Percentiles rank a stretch among this genome's conserved stretches.
Evolutionary conservation across 1,284 basidiomycete genomes (phyloP).

Genomic region (Neonothopanus nambi): DNA sequence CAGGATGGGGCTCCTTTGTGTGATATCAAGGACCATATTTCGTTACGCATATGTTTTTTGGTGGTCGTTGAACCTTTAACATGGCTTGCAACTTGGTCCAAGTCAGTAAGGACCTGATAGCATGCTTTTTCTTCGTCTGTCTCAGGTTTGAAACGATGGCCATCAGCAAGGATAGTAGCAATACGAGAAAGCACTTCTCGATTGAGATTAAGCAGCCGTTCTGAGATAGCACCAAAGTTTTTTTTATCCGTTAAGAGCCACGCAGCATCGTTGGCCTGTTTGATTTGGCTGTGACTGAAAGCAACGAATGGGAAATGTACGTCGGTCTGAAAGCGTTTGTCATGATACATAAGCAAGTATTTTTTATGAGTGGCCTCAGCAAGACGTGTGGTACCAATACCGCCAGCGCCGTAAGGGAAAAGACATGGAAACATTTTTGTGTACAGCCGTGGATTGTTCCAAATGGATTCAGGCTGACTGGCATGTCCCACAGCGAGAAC

Average conservation of each 20-base stretch:
- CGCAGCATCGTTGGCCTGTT: constrained; percentile 23
- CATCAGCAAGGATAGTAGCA: constrained; percentile 21
- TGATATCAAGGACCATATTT: constrained; percentile 37
- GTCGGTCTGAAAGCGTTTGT: no score
- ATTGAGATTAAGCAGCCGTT: constrained; percentile 28
- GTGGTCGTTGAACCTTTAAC: constrained; percentile 34
- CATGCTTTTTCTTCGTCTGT: constrained; percentile 35
- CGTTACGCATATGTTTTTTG: no score
- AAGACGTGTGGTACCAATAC: constrained; percentile 23
- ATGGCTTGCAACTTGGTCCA: constrained; percentile 34
- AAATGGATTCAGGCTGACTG: no score
- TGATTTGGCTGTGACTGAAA: constrained; percentile 35
- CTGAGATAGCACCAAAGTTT: constrained; percentile 27
- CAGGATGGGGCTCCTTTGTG: constrained; percentile 27
- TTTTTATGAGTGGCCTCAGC: constrained; percentile 26
- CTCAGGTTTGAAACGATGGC: constrained; percentile 27
- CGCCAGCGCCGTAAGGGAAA: constrained; percentile 37
- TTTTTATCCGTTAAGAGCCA: constrained; percentile 29
- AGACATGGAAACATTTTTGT: constrained; percentile 37
- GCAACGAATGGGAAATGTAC: no score
- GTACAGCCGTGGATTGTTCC: no score
- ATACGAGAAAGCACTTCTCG: constrained; percentile 23
- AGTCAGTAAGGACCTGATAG: constrained; percentile 31
- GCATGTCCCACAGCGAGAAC: no score
- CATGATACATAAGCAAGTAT: constrained; percentile 29